phyloP scores from a whole-genome alignment of 257 asterid species.

The Solanum pennellii region DNA sequence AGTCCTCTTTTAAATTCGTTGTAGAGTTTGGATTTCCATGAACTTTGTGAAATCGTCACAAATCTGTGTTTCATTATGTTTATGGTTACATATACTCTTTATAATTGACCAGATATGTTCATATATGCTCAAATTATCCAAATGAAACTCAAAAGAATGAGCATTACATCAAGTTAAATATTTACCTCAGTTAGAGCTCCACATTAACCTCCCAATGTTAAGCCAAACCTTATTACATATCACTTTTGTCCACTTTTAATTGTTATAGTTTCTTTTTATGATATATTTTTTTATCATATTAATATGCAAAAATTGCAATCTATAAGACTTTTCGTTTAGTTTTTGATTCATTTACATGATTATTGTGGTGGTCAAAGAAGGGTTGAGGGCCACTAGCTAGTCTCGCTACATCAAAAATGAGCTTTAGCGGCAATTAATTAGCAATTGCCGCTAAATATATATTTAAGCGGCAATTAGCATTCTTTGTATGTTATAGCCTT shows the following conservation, averaged over 20 bases:
- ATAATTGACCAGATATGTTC: not conserved
- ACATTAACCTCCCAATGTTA: not conserved
- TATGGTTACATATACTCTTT: not conserved
- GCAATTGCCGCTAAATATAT: too few relatives aligned
- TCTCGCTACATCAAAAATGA: too few relatives aligned
- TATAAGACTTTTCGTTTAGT: not conserved
- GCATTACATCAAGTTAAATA: not conserved
- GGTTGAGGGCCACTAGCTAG: too few relatives aligned
- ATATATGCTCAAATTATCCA: not conserved
- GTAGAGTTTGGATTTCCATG: not conserved
- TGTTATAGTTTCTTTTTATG: too few relatives aligned
- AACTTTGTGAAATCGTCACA: not conserved
- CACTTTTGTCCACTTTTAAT: too few relatives aligned
- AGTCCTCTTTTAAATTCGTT: not conserved
- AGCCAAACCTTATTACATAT: not conserved
- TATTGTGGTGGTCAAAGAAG: too few relatives aligned
- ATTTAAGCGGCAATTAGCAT: too few relatives aligned
- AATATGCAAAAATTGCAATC: too few relatives aligned
- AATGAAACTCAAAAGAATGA: not conserved
- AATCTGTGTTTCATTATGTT: not conserved
- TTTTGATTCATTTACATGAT: not conserved
- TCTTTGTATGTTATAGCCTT: too few relatives aligned
- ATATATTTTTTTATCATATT: too few relatives aligned
- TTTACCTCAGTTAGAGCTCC: not conserved
- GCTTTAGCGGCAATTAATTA: too few relatives aligned